These are phyloP conservation scores for Sarcodon sp. DNA, from an alignment of 768 basidiomycete genomes.

Conservation along the genomic window DNA sequence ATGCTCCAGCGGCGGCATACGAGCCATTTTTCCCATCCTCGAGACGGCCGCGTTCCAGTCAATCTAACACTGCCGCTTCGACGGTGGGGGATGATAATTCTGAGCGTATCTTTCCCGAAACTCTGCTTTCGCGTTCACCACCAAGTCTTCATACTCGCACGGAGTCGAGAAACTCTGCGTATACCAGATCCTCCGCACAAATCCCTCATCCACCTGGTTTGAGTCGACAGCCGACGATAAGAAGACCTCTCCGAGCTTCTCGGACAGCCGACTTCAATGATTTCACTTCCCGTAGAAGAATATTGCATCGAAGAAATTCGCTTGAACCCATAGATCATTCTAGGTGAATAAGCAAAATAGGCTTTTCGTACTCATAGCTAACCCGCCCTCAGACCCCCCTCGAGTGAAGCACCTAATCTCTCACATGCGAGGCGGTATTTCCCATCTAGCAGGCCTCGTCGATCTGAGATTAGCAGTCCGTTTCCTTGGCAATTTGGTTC, in stretches of 20 bases:
- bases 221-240: constrained; percentile 32
- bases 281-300: constrained; percentile 54
- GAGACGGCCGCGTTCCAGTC: not conserved
- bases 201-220: constrained; percentile 43
- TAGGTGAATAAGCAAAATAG: too few species aligned
- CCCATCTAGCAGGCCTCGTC: too few species aligned
- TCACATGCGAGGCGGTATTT: too few species aligned
- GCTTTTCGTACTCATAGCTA: too few species aligned
- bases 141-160: not conserved
- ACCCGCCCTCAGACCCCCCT: too few species aligned
- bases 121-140: not conserved
- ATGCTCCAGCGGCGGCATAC: constrained; percentile 9
- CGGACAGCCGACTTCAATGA: constrained; percentile 61
- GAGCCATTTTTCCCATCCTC: not conserved
- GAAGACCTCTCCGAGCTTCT: constrained; percentile 15
- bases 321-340: too few species aligned
- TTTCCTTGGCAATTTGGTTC: too few species aligned
- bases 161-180: not conserved
- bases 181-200: constrained; percentile 4
- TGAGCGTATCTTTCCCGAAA: not conserved
- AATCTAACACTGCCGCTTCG: not conserved
- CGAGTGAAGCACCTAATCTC: too few species aligned
- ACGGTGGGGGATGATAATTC: not conserved
- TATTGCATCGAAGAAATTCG: too few species aligned
- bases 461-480: too few species aligned